phyloP scores from a whole-genome alignment of 352 stramenopile species.

The Globisporangium alternatum region DNA sequence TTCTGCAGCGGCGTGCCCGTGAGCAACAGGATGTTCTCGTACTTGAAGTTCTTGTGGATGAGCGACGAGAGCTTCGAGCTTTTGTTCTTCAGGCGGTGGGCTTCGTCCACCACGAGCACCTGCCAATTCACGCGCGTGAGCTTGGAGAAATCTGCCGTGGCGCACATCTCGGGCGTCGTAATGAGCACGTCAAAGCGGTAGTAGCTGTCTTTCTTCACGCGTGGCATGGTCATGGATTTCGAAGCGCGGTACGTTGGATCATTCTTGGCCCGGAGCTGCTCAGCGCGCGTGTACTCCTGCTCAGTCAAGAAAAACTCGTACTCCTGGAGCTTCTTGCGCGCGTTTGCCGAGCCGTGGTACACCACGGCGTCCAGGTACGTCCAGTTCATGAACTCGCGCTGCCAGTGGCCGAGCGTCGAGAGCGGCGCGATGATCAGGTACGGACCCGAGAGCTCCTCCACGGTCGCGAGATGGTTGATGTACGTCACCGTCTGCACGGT shows the following conservation, averaged over 20 bases:
- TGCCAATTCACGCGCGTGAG: slow-evolving; percentile 94
- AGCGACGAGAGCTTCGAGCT: slow-evolving; percentile 94
- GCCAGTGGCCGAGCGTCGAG: slow-evolving; percentile 98
- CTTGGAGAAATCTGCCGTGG: slow-evolving; percentile 91
- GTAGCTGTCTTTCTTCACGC: slow-evolving; percentile 59
- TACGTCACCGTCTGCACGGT: slow-evolving; percentile 95
- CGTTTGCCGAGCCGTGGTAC: slow-evolving; percentile 94
- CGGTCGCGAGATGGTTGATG: slow-evolving; percentile 94
- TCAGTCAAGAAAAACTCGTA: slow-evolving; percentile 93
- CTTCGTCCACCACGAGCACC: slow-evolving; percentile 98
- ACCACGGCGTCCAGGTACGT: slow-evolving; percentile 98
- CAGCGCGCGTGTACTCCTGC: slow-evolving; percentile 39
- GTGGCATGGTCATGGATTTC: slow-evolving; percentile 16
- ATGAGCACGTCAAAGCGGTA: slow-evolving; percentile 99
- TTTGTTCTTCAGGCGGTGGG: slow-evolving; percentile 98
- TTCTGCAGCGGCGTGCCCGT: slow-evolving; percentile 91
- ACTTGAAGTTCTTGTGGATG: slow-evolving; percentile 75
- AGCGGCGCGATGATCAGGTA: slow-evolving; percentile 98
- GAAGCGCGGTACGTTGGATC: not conserved
- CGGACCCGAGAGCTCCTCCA: slow-evolving; percentile 93
- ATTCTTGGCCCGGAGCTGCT: slow-evolving; percentile 26
- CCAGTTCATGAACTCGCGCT: slow-evolving; percentile 95
- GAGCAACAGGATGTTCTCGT: slow-evolving; percentile 85
- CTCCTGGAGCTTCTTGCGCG: slow-evolving; percentile 89
- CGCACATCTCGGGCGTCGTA: slow-evolving; percentile 99